A percentile compares a stretch with the other conserved stretches of the same genome.
Conservation (phyloP, 1,284 basidiomycete genomes). For the Taiwanofungus camphoratus region DNA sequence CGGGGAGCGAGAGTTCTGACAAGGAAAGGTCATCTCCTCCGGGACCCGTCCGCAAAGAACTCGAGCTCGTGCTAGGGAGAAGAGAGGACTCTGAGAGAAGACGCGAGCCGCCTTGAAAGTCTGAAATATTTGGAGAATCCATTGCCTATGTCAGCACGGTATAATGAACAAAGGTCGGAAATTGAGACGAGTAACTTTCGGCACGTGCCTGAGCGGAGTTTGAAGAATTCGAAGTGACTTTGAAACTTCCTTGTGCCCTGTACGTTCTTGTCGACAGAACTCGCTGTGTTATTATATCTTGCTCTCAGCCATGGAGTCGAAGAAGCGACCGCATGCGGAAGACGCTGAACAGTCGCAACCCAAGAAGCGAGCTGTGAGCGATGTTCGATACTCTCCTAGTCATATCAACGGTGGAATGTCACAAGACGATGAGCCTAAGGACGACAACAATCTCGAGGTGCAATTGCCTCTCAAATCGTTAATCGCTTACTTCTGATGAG, state of each 20-base stretch:
- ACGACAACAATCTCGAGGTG: slow-evolving; percentile 71
- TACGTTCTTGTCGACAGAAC: slow-evolving; percentile 16
- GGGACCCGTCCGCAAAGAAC: slow-evolving; percentile 37
- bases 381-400: slow-evolving; percentile 48
- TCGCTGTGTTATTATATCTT: slow-evolving; percentile 7
- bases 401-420: slow-evolving; percentile 49
- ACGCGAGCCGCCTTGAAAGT: slow-evolving; percentile 36
- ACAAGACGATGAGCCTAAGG: slow-evolving; percentile 49
- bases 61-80: slow-evolving; percentile 32
- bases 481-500: slow-evolving; percentile 33
- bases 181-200: background rate
- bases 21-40: slow-evolving; percentile 53
- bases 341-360: slow-evolving; percentile 44
- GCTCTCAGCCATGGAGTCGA: slow-evolving; percentile 44
- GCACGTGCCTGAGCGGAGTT: slow-evolving; percentile 17
- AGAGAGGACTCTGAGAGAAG: slow-evolving; percentile 48
- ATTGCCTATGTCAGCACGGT: slow-evolving; percentile 14
- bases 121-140: slow-evolving; percentile 31
- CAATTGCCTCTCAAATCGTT: slow-evolving; percentile 9
- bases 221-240: slow-evolving; percentile 10
- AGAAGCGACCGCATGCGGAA: slow-evolving; percentile 56
- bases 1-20: slow-evolving; percentile 53
- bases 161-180: too few relatives aligned
- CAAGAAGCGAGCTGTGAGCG: slow-evolving; percentile 65
- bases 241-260: slow-evolving; percentile 11